Percentiles rank a stretch among this genome's conserved stretches.
Evolutionary conservation across 495 filamentous ascomycete species (phyloP).

Genomic region (Hamigera avellanea): DNA sequence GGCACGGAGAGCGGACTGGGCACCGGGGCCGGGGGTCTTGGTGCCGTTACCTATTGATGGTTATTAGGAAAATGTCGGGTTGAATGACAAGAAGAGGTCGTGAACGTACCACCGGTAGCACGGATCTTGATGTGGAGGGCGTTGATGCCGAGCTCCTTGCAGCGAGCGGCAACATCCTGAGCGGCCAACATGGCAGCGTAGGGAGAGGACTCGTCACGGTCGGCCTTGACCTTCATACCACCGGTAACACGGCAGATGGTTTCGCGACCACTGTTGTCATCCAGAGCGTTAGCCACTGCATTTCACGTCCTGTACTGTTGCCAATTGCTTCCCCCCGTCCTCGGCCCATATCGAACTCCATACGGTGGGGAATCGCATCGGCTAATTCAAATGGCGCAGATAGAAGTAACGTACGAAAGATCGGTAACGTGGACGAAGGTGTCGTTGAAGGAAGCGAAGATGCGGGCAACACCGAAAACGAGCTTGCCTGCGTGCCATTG

Average conservation of each 20-base stretch:
- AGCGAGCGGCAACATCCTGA: conserved; percentile 82
- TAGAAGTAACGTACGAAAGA: conserved; percentile 63
- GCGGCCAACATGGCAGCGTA: conserved; percentile 99
- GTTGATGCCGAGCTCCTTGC: conserved; percentile 99
- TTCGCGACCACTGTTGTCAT: conserved; percentile 90
- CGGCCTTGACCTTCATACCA: conserved; percentile 99
- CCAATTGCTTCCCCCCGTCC: conserved; percentile 2
- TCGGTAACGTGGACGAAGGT: conserved; percentile 99
- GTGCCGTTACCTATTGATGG: conserved; percentile 71
- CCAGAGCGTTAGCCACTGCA: conserved; percentile 48
- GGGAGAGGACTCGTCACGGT: conserved; percentile 98
- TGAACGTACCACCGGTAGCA: conserved; percentile 77
- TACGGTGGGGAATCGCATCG: no score
- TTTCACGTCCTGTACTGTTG: no score
- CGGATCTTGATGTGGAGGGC: conserved; percentile 99
- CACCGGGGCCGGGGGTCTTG: conserved; percentile 98
- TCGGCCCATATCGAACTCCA: no score
- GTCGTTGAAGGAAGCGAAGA: conserved; percentile 98
- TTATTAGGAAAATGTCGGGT: no score
- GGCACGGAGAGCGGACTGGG: conserved; percentile 96
- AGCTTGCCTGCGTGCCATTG: conserved; percentile 59
- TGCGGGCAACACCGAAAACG: conserved; percentile 97
- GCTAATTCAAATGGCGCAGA: background rate
- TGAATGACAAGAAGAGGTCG: conserved; percentile 3
- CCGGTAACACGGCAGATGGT: conserved; percentile 98